Evolutionary conservation across 805 yeast species (phyloP).

Genomic region (Brettanomyces sp.): DNA sequence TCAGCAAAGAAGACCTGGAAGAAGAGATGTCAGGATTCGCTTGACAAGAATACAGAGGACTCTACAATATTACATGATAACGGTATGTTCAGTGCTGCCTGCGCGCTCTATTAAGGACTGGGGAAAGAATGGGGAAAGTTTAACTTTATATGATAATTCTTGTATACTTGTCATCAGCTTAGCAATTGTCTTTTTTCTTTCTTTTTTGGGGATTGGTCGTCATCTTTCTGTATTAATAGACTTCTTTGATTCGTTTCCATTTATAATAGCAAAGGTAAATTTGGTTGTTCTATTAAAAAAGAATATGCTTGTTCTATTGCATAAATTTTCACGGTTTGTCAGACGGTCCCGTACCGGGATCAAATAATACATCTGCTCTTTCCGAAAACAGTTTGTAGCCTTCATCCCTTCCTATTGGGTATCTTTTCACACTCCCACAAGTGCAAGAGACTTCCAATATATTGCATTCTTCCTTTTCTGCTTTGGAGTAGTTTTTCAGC

Average conservation of each 20-base stretch:
- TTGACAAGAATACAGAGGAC: slow-evolving; percentile 10
- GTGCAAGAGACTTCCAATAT: slow-evolving; percentile 39
- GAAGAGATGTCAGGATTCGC: slow-evolving; percentile 6
- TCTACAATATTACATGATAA: slow-evolving; percentile 9
- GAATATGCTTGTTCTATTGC: neutral
- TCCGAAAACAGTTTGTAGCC: slow-evolving; percentile 41
- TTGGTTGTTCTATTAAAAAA: neutral
- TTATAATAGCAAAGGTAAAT: neutral
- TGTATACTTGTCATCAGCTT: neutral
- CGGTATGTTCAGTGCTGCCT: slow-evolving; percentile 9
- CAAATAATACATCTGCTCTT: slow-evolving; percentile 19
- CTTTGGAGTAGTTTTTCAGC: slow-evolving; percentile 34
- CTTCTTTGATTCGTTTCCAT: slow-evolving; percentile 2
- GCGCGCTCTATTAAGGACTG: slow-evolving; percentile 1
- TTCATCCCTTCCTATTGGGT: slow-evolving; percentile 51
- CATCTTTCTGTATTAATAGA: neutral
- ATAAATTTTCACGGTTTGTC: neutral
- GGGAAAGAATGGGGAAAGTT: neutral
- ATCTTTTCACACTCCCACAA: slow-evolving; percentile 47
- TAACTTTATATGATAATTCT: neutral
- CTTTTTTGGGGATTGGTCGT: neutral
- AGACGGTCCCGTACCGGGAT: slow-evolving; percentile 1
- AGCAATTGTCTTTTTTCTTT: neutral
- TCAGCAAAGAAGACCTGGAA: slow-evolving; percentile 42
- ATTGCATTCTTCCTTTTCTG: slow-evolving; percentile 29